Conservation (phyloP, 169 alveolate genomes). For the Babesia bigemina region DNA sequence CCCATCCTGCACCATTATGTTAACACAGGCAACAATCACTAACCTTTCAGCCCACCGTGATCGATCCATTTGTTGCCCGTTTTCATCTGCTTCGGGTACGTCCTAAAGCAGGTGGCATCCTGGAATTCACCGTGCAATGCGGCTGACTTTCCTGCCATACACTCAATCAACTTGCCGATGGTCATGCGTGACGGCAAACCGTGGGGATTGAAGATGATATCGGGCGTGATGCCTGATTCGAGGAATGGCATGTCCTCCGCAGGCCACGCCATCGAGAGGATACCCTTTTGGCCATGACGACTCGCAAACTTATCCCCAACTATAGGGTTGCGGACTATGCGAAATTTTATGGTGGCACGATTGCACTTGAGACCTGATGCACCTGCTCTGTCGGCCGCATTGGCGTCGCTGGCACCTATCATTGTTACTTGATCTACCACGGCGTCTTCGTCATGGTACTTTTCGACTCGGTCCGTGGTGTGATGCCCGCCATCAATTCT, state of each 20-base stretch:
- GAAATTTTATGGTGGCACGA: constrained; percentile 70
- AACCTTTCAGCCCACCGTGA: constrained; percentile 80
- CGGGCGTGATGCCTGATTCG: constrained; percentile 99
- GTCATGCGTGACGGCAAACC: constrained; percentile 99
- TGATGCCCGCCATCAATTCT: constrained; percentile 46
- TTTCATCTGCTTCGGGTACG: constrained; percentile 73
- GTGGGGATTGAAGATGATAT: constrained; percentile 99
- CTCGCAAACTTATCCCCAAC: constrained; percentile 99
- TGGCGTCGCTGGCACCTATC: constrained; percentile 49
- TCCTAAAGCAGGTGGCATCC: constrained; percentile 89
- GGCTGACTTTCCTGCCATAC: constrained; percentile 99
- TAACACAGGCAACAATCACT: neutral
- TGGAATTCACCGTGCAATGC: constrained; percentile 93
- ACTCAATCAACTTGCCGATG: constrained; percentile 93
- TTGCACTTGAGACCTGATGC: constrained; percentile 41
- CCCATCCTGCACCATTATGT: constrained; percentile 30
- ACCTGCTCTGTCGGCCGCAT: constrained; percentile 42
- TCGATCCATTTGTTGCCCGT: constrained; percentile 79
- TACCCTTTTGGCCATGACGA: constrained; percentile 99
- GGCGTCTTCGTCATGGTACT: constrained; percentile 64
- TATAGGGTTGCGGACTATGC: constrained; percentile 89
- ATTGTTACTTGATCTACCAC: constrained; percentile 62
- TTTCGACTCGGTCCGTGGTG: constrained; percentile 55
- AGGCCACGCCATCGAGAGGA: constrained; percentile 96
- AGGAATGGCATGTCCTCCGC: constrained; percentile 98